Evolutionary conservation across 2,329 filamentous ascomycete genomes (phyloP).

Genomic region (Phyllosticta citrichinensis): DNA sequence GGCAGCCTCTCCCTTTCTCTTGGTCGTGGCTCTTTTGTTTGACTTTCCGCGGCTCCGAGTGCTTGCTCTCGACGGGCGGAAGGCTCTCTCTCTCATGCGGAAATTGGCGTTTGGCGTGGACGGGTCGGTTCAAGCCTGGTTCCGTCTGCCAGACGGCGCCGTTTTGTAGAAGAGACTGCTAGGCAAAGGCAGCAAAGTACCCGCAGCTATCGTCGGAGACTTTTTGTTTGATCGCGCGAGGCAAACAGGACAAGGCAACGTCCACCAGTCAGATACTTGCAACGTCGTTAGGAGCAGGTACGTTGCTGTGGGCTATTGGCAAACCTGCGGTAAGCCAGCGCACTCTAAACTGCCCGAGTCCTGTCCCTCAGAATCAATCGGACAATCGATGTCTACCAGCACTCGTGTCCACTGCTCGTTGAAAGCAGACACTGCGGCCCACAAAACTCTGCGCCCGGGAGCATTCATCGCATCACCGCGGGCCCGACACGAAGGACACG

Average conservation of each 20-base stretch:
- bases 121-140: no score
- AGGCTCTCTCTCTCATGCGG: neutral
- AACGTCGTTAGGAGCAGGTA: neutral
- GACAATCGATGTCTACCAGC: no score
- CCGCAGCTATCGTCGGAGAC: neutral
- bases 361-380: neutral
- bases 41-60: neutral
- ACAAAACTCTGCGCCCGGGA: no score
- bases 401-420: no score
- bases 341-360: neutral
- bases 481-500: no score
- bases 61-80: no score
- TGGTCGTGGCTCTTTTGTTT: neutral
- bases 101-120: no score
- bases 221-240: neutral
- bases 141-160: neutral
- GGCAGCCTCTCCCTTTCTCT: neutral
- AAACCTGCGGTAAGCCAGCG: neutral
- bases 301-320: neutral
- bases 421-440: neutral
- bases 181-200: neutral
- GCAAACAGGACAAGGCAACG: neutral
- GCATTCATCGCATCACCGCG: no score
- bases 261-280: no score
- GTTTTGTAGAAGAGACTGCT: neutral